phyloP scores from a whole-genome alignment of 257 asterid species.

The Solanum paucissectum region DNA sequence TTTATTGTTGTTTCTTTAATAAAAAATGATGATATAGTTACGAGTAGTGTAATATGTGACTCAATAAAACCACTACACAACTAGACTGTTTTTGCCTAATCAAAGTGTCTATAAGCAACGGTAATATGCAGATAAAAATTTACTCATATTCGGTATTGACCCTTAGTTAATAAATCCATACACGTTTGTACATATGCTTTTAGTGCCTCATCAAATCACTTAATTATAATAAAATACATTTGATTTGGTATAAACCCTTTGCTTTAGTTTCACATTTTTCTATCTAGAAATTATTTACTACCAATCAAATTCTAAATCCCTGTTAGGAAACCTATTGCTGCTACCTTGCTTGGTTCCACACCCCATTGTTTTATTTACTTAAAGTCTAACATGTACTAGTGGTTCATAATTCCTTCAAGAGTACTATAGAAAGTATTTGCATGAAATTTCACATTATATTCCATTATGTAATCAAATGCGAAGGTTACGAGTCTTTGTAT shows the following conservation, averaged over 20 bases:
- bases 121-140: neutral
- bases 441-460: neutral
- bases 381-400: neutral
- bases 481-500: neutral
- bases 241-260: neutral
- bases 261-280: neutral
- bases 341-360: neutral
- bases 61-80: neutral
- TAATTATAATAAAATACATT: neutral
- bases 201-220: neutral
- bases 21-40: neutral
- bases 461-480: neutral
- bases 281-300: neutral
- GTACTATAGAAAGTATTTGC: neutral
- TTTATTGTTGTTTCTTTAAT: neutral
- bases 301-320: neutral
- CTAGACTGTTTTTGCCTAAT: neutral
- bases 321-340: neutral
- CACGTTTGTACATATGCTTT: neutral
- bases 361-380: neutral
- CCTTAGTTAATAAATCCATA: neutral
- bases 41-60: neutral
- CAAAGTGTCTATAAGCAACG: neutral
- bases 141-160: neutral
- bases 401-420: neutral